phyloP scores from a whole-genome alignment of 139 green algal species.

The Zygnema cylindricum region DNA sequence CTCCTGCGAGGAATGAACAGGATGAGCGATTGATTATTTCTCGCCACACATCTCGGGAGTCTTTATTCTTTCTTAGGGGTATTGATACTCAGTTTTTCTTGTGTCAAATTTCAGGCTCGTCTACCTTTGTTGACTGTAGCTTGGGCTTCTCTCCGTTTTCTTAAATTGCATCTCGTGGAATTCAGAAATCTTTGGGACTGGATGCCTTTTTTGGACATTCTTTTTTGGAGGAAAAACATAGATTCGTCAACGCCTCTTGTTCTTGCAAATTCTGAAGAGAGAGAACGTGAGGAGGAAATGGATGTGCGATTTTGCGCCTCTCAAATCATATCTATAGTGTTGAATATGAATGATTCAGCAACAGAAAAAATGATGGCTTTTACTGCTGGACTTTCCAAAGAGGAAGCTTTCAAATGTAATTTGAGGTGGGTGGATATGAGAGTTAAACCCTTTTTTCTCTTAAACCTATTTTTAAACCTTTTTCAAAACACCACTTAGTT shows the following conservation, averaged over 20 bases:
- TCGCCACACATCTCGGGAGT: too few species aligned
- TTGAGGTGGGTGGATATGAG: not conserved
- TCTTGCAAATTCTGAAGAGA: not conserved
- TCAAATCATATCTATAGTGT: slow-evolving; percentile 1
- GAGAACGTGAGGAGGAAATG: slow-evolving; percentile 7
- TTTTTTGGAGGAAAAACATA: not conserved
- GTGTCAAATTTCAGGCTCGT: not conserved
- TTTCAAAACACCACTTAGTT: too few species aligned
- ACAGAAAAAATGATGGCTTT: not conserved
- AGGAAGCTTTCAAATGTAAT: slow-evolving; percentile 20
- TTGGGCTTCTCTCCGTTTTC: slow-evolving; percentile 30
- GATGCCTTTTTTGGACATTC: slow-evolving; percentile 36
- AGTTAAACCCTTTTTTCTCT: slow-evolving; percentile 20
- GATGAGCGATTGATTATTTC: too few species aligned
- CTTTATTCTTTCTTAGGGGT: too few species aligned
- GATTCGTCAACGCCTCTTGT: not conserved
- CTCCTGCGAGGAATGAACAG: too few species aligned
- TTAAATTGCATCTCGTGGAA: not conserved
- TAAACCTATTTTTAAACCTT: not conserved
- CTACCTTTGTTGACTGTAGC: slow-evolving; percentile 18
- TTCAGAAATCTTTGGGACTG: slow-evolving; percentile 52
- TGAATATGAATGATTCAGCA: slow-evolving; percentile 21
- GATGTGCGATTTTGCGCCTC: slow-evolving; percentile 21
- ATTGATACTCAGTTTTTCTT: too few species aligned
- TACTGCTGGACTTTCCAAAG: not conserved